Base-by-base conservation (phyloP, 2,329 filamentous ascomycete species). In the Exophiala viscosa region DNA sequence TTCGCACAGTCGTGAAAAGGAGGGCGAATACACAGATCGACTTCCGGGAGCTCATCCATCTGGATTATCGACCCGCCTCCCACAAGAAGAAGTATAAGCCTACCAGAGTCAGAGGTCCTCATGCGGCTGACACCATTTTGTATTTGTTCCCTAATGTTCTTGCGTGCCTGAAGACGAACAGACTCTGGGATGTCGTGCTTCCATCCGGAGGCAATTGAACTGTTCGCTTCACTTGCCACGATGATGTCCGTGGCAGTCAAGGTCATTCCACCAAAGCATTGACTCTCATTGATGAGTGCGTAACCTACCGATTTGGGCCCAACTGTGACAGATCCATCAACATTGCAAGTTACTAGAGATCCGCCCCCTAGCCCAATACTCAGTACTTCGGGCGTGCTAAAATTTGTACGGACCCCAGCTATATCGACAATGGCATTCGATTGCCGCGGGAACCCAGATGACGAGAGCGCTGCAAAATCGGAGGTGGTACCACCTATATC, bases 401-500 rank as follows among this genome's bases (percentile, higher is more conserved):
- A 84, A 13, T 81, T 82, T 38, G 80, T 82, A 9, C 79, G 70
- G 0, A 84, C 79, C 1, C 80, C 80, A 1, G 76, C 79, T 7
- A 84, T 71, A 47, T 80, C 76, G 9, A 79, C 78, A 47, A 80
- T 83, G 0, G 77, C 78, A 0, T 80, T 75, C 3, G 81, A 79
- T 55, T 83, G 80, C 20, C 80, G 73, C 0, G 84, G 84, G 48
- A 86, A 83, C 0, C 84, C 83, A 45, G 79, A 85, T 0, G 77
- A 72, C 9, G 82, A 72, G 3, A 87, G 65, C 0, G 84, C 66
- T 0, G 83, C 81, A 7, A 85, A 80, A 59, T 86, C 83, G 0
- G 82, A 79, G 0, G 83, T 86, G 0, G 84, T 87, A 2, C 84
- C 83, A 1, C 84, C 83, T 46, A 86, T 80, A 60, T 86, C 83